Conservation (phyloP, 139 green algal species). For the Chlorokybus atmophyticus region DNA sequence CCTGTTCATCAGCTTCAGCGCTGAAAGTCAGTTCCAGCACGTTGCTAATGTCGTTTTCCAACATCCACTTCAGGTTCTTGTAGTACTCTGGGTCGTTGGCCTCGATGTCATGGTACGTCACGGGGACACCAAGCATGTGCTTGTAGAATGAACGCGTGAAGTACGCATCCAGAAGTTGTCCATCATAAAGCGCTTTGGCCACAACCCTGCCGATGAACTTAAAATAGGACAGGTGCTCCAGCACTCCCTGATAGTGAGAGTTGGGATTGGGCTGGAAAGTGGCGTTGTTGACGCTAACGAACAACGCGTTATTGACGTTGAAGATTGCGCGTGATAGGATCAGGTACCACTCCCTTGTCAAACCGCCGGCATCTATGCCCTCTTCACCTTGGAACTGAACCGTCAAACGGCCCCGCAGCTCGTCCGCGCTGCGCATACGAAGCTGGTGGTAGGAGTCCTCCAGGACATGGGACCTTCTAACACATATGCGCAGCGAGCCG, state of each 20-base stretch:
- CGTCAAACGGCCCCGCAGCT: constrained; percentile 57
- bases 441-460: constrained; percentile 93
- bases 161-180: constrained; percentile 64
- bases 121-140: constrained; percentile 75
- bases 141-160: constrained; percentile 99
- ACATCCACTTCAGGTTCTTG: constrained; percentile 83
- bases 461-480: constrained; percentile 79
- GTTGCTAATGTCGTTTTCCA: constrained; percentile 86
- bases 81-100: constrained; percentile 91
- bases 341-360: constrained; percentile 90
- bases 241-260: constrained; percentile 65
- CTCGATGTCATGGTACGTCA: constrained; percentile 93
- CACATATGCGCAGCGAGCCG: constrained; percentile 46
- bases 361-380: constrained; percentile 88
- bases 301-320: constrained; percentile 79
- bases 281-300: constrained; percentile 32
- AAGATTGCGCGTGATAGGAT: constrained; percentile 94
- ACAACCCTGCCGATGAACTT: constrained; percentile 44
- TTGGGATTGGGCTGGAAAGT: constrained; percentile 97
- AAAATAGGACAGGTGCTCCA: constrained; percentile 90
- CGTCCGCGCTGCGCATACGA: constrained; percentile 51
- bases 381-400: constrained; percentile 69
- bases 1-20: constrained; percentile 34
- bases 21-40: constrained; percentile 89
- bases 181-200: constrained; percentile 75